Conservation (phyloP, 257 asterid genomes). For the Cinchona pubescens region DNA sequence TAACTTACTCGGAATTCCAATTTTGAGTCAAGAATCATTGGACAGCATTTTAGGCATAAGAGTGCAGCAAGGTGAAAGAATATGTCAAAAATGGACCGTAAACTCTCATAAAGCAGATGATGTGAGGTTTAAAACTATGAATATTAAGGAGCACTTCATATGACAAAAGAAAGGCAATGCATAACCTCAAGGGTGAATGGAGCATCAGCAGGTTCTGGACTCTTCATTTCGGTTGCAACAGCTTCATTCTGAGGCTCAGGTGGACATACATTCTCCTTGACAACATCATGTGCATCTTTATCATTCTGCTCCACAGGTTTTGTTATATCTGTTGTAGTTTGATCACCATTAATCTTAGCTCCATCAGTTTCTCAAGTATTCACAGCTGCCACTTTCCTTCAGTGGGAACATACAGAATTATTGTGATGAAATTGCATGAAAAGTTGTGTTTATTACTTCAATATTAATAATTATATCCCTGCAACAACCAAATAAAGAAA, state of each 20-base stretch:
- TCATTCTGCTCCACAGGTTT: constrained; percentile 34
- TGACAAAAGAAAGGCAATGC: constrained; percentile 1
- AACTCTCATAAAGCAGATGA: background rate
- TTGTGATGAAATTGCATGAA: constrained; percentile 18
- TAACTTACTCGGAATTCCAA: background rate
- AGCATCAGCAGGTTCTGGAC: constrained; percentile 38
- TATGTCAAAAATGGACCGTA: background rate
- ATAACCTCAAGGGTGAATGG: constrained; percentile 55
- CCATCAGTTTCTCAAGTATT: constrained; percentile 44
- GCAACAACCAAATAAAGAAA: constrained; percentile 3
- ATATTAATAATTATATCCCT: background rate
- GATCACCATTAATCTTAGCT: constrained; percentile 34
- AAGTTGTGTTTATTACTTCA: background rate
- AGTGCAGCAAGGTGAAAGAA: too few relatives aligned
- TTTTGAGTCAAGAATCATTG: background rate
- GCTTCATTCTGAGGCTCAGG: constrained; percentile 37
- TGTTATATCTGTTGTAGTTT: constrained; percentile 34
- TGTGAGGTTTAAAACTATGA: constrained; percentile 5
- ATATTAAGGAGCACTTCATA: constrained; percentile 7
- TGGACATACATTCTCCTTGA: constrained; percentile 30
- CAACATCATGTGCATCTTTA: constrained; percentile 37
- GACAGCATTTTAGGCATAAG: too few relatives aligned
- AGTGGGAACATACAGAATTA: constrained; percentile 7
- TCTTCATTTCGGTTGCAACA: constrained; percentile 43
- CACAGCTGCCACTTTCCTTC: constrained; percentile 49